These are phyloP conservation scores for Penicillium coffeae DNA, from an alignment of 495 filamentous ascomycete genomes.

Conservation along the genomic window DNA sequence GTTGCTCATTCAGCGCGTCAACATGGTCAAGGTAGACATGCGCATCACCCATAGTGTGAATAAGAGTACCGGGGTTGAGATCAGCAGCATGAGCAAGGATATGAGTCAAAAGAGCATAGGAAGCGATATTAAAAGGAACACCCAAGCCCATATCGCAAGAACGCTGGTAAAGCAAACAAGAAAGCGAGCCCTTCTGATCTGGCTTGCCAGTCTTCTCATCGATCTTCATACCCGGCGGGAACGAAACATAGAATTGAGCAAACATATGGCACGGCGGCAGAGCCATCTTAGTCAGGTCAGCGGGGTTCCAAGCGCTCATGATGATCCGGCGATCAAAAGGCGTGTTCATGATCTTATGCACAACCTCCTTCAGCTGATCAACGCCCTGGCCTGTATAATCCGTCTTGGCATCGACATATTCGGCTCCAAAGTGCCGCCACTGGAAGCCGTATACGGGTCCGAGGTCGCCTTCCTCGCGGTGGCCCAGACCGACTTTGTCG, in stretches of 20 bases:
- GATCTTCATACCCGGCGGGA: slow-evolving; percentile 46
- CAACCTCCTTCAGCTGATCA: slow-evolving; percentile 84
- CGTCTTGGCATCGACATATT: slow-evolving; percentile 70
- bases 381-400: slow-evolving; percentile 89
- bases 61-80: slow-evolving; percentile 75
- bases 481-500: slow-evolving; percentile 71
- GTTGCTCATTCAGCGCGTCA: slow-evolving; percentile 75
- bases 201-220: slow-evolving; percentile 35
- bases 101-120: slow-evolving; percentile 86
- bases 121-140: slow-evolving; percentile 96
- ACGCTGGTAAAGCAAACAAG: slow-evolving; percentile 89
- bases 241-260: slow-evolving; percentile 95
- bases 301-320: slow-evolving; percentile 88
- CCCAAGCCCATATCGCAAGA: slow-evolving; percentile 96
- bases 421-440: slow-evolving; percentile 96
- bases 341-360: slow-evolving; percentile 72
- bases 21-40: slow-evolving; percentile 94
- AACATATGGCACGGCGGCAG: slow-evolving; percentile 99
- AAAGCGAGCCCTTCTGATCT: slow-evolving; percentile 57
- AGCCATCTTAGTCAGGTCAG: slow-evolving; percentile 83
- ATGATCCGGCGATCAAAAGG: slow-evolving; percentile 90
- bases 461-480: slow-evolving; percentile 82
- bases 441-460: slow-evolving; percentile 98
- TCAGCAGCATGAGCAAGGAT: slow-evolving; percentile 87
- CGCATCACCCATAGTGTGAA: slow-evolving; percentile 93